Evolutionary conservation across 805 yeast genomes (phyloP).

Genomic region (Candida ortonii): DNA sequence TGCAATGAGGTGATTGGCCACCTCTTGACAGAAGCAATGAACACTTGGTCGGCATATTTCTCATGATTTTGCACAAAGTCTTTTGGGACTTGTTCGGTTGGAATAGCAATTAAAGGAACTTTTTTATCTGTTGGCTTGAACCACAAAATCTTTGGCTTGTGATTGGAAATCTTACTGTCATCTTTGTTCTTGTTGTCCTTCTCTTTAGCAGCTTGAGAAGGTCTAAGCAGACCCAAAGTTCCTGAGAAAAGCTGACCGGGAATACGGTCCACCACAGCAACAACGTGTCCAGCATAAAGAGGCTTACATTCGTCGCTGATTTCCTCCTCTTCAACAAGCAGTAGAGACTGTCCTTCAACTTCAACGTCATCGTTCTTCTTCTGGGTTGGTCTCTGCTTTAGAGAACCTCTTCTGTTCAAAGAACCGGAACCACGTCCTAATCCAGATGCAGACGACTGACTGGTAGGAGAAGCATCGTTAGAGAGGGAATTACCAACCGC

Average conservation of each 20-base stretch:
- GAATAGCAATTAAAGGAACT: slow-evolving; percentile 96
- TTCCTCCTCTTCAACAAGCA: slow-evolving; percentile 93
- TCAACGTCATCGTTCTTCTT: slow-evolving; percentile 98
- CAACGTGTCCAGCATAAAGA: slow-evolving; percentile 95
- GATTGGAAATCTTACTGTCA: slow-evolving; percentile 25
- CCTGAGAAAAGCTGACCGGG: slow-evolving; percentile 97
- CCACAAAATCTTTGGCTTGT: slow-evolving; percentile 94
- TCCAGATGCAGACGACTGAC: slow-evolving; percentile 29
- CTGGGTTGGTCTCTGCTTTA: slow-evolving; percentile 93
- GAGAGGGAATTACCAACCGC: slow-evolving; percentile 32
- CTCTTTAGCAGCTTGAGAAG: slow-evolving; percentile 88
- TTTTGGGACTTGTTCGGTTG: slow-evolving; percentile 95
- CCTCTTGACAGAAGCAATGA: slow-evolving; percentile 93
- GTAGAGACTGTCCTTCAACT: slow-evolving; percentile 93
- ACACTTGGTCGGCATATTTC: slow-evolving; percentile 72
- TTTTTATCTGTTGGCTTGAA: slow-evolving; percentile 98
- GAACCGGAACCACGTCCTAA: slow-evolving; percentile 29
- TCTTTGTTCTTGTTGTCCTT: slow-evolving; percentile 50
- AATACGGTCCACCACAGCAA: slow-evolving; percentile 94
- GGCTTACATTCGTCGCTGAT: slow-evolving; percentile 91
- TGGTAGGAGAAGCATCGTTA: slow-evolving; percentile 34
- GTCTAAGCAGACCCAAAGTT: slow-evolving; percentile 88
- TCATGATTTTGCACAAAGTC: slow-evolving; percentile 94
- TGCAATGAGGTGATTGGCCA: slow-evolving; percentile 99
- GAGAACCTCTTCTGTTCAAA: slow-evolving; percentile 77